Evolutionary conservation across 805 yeast species (phyloP).

Genomic region (Schwanniomyces vanrijiae): DNA sequence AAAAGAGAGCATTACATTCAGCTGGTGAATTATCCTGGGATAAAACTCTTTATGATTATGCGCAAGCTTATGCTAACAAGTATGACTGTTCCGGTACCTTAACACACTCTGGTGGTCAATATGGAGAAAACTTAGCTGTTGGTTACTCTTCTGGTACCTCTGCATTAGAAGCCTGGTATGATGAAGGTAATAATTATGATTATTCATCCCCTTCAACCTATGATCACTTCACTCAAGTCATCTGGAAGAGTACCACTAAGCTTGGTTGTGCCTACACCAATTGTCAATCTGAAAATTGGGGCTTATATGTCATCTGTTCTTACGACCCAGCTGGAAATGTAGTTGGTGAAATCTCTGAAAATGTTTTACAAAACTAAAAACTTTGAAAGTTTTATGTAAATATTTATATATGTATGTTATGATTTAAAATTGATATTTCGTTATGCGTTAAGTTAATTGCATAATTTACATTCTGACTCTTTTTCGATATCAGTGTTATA

Average conservation of each 20-base stretch:
- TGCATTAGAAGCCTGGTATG: constrained; percentile 42
- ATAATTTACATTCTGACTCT: neutral
- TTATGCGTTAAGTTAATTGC: neutral
- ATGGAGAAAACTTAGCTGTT: constrained; percentile 42
- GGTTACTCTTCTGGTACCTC: constrained; percentile 32
- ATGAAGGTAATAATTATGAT: constrained; percentile 31
- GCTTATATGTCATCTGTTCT: constrained; percentile 69
- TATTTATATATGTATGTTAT: neutral
- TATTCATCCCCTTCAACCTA: constrained; percentile 35
- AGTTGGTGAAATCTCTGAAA: constrained; percentile 37
- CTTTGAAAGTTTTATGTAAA: neutral
- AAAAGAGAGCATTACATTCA: constrained; percentile 52
- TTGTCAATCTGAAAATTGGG: constrained; percentile 48
- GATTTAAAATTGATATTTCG: neutral
- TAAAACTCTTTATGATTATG: constrained; percentile 48
- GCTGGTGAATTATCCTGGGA: constrained; percentile 60
- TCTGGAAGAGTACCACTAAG: constrained; percentile 63
- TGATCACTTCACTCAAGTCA: constrained; percentile 75
- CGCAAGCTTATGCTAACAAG: constrained; percentile 43
- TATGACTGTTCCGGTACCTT: constrained; percentile 50
- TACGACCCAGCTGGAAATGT: constrained; percentile 76
- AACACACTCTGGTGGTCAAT: constrained; percentile 37
- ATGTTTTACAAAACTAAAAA: constrained; percentile 11
- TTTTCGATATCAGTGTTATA: neutral
- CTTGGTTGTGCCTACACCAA: constrained; percentile 73